Evolutionary conservation across 352 stramenopile genomes (phyloP).

Genomic region (Pythium aquatile): DNA sequence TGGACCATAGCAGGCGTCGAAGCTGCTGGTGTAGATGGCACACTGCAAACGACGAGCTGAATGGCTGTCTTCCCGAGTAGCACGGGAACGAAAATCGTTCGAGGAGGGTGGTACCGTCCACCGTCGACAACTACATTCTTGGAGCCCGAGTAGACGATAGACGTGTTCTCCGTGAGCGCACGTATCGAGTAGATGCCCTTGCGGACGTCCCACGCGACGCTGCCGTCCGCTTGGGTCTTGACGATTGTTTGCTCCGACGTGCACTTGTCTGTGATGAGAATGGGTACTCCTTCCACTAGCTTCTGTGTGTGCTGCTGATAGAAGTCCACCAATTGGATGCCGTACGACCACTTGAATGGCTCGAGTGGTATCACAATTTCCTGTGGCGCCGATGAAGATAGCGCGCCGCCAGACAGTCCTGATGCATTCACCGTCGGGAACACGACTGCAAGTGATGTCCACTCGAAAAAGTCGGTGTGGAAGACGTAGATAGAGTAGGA

Average conservation of each 20-base stretch:
- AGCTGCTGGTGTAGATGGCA: neutral
- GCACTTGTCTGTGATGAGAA: slow-evolving; percentile 59
- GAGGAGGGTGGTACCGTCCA: slow-evolving; percentile 45
- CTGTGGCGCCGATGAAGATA: slow-evolving; percentile 35
- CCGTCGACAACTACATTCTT: slow-evolving; percentile 71
- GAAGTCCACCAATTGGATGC: slow-evolving; percentile 67
- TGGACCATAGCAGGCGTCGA: neutral
- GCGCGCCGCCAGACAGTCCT: slow-evolving; percentile 34
- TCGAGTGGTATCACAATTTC: slow-evolving; percentile 59
- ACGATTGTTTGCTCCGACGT: slow-evolving; percentile 45
- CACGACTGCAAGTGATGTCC: slow-evolving; percentile 55
- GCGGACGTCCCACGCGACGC: slow-evolving; percentile 48
- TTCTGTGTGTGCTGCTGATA: slow-evolving; percentile 49
- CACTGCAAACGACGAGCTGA: slow-evolving; percentile 17
- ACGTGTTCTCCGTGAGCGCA: slow-evolving; percentile 48
- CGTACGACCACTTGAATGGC: slow-evolving; percentile 58
- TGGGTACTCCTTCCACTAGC: slow-evolving; percentile 40
- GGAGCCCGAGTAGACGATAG: slow-evolving; percentile 61
- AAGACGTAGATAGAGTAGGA: slow-evolving; percentile 75
- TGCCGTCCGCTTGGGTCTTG: slow-evolving; percentile 40
- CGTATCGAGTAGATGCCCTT: slow-evolving; percentile 65
- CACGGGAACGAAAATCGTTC: slow-evolving; percentile 54
- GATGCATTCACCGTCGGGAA: slow-evolving; percentile 49
- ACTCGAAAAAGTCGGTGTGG: slow-evolving; percentile 72
- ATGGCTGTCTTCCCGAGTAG: slow-evolving; percentile 53